Base-by-base conservation (phyloP, 257 asterid genomes). In the Solanum clarkiae region DNA sequence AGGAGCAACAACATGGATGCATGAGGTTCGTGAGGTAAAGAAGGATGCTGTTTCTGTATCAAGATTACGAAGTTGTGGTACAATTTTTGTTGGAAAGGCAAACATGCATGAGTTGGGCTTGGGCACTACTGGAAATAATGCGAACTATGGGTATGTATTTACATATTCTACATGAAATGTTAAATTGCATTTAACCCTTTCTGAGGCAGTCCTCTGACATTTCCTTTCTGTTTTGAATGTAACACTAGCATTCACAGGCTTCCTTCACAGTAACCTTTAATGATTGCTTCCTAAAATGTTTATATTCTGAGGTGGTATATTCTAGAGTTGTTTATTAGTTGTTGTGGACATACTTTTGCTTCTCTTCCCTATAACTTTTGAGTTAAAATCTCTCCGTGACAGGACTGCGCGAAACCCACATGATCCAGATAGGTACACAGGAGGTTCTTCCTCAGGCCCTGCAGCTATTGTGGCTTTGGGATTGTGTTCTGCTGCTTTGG, bases 361-460 rank as follows among this genome's bases (percentile, higher is more conserved):
- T 77, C 65, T 26, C 63, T 77, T 6, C 49, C 65, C 55, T 53
- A 20, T 22, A 62, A 59, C 15, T 16, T 36, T 36, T 18, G 16
- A 10, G 51, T 69, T 1, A 49, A 8, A 17, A 55, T 81, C 45
- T 40, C 79, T 68, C 14, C 79, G 54, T 69, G 70, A 88, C 97
- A 97, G 99, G 86, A 97, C 99, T 29, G 84, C 98, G 84, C 93
- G 99, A 93, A 97, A 97, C 88, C 99, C 99, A 59, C 98, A 97
- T 92, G 97, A 88, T 88, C 98, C 95, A 51, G 93, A 94, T 86
- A 92, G 98, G 89, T 97, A 95, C 89, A 95, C 99, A 1, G 99
- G 99, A 54, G 99, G 99, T 70, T 97, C 99, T 88, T 97, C 98
- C 83, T 97, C 99, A 56, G 99, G 99, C 53, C 98, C 99, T 3